phyloP scores from a whole-genome alignment of 371 early-diverging fungal genomes.

The Mycotypha africana region DNA sequence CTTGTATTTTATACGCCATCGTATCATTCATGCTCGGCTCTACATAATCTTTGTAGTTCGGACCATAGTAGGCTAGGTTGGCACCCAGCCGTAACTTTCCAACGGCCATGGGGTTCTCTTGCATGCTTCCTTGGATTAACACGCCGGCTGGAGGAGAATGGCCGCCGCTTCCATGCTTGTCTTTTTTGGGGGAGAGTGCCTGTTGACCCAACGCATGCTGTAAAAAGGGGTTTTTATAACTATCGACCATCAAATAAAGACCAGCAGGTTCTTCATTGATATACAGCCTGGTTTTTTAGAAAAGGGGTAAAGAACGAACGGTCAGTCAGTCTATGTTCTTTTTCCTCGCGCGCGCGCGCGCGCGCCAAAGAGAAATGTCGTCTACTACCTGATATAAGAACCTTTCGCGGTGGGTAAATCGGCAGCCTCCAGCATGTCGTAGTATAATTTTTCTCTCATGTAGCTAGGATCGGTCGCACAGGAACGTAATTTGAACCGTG shows the following conservation, averaged over 20 bases:
- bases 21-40: background rate
- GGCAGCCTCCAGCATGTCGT: constrained; percentile 39
- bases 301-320: no score
- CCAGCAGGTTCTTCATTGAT: constrained; percentile 39
- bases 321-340: no score
- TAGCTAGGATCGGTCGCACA: constrained; percentile 41
- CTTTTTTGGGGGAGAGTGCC: no score
- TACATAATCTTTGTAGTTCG: constrained; percentile 8
- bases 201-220: constrained; percentile 15
- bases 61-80: constrained; percentile 23
- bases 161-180: no score
- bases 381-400: constrained; percentile 28
- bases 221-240: constrained; percentile 30
- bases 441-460: constrained; percentile 48
- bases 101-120: constrained; percentile 24
- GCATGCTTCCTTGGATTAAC: constrained; percentile 28
- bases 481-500: constrained; percentile 31
- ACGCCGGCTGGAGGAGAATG: constrained; percentile 13
- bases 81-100: constrained; percentile 18
- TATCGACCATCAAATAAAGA: constrained; percentile 37
- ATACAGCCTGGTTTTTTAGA: no score
- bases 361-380: no score
- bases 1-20: constrained; percentile 16
- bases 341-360: no score
- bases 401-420: constrained; percentile 38